Evolutionary conservation across 805 yeast genomes (phyloP).

Genomic region (Candida sanyiensis): DNA sequence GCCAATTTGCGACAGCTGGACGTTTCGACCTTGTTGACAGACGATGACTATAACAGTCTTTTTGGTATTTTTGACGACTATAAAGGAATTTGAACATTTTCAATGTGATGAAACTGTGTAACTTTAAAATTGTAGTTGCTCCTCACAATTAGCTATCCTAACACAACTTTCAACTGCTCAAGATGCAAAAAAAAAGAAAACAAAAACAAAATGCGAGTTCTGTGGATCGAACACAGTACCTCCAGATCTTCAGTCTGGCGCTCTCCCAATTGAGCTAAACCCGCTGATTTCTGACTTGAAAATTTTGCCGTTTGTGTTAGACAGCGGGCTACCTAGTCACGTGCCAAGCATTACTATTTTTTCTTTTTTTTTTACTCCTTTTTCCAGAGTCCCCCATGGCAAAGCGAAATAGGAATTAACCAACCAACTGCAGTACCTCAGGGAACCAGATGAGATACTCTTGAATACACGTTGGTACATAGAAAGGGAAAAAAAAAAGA

Average conservation of each 20-base stretch:
- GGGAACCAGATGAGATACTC: too few relatives aligned
- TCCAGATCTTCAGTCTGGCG: conserved; percentile 48
- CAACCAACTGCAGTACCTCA: too few relatives aligned
- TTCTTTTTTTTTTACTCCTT: too few relatives aligned
- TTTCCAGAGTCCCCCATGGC: too few relatives aligned
- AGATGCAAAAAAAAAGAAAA: background rate
- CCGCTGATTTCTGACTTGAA: conserved; percentile 17
- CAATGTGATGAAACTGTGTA: background rate
- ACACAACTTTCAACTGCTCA: background rate
- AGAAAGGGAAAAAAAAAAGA: too few relatives aligned
- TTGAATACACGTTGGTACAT: too few relatives aligned
- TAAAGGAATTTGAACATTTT: background rate
- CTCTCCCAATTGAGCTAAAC: conserved; percentile 31
- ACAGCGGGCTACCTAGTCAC: background rate
- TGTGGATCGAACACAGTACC: conserved; percentile 85
- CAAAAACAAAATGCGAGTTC: conserved; percentile 40
- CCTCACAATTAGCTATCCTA: background rate
- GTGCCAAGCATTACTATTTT: too few relatives aligned
- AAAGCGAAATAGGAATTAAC: too few relatives aligned
- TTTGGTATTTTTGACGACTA: conserved; percentile 25
- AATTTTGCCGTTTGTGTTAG: background rate
- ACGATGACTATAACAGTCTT: conserved; percentile 22
- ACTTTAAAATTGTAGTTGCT: background rate
- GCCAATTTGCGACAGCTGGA: conserved; percentile 1
- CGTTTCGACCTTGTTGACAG: conserved; percentile 9